These are phyloP conservation scores for Macadamia integrifolia DNA, from an alignment of 164 flowering plant genomes.

Conservation along the genomic window DNA sequence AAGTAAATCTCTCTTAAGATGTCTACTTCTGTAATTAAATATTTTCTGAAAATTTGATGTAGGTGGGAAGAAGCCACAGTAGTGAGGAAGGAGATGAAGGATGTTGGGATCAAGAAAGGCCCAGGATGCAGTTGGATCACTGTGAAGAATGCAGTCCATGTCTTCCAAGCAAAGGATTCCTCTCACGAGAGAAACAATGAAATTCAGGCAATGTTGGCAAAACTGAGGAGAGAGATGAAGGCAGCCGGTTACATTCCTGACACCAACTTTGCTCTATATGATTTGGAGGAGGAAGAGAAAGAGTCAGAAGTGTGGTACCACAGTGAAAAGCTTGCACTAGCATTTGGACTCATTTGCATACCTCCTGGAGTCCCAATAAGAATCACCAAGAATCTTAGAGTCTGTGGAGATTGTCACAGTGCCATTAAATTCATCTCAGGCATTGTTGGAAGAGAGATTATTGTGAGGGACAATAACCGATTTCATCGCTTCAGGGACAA, in stretches of 20 bases:
- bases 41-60: slow-evolving; percentile 10
- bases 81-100: slow-evolving; percentile 70
- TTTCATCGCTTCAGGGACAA: slow-evolving; percentile 59
- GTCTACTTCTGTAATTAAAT: background rate
- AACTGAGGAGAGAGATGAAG: slow-evolving; percentile 48
- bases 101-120: slow-evolving; percentile 65
- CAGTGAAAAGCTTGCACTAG: slow-evolving; percentile 82
- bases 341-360: slow-evolving; percentile 58
- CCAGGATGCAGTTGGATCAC: slow-evolving; percentile 75
- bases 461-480: slow-evolving; percentile 66
- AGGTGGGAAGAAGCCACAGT: slow-evolving; percentile 80
- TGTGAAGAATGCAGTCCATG: slow-evolving; percentile 49
- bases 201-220: slow-evolving; percentile 50
- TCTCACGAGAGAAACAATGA: slow-evolving; percentile 51
- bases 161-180: slow-evolving; percentile 72
- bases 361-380: slow-evolving; percentile 66
- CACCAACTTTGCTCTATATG: slow-evolving; percentile 55
- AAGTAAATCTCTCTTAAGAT: background rate
- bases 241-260: slow-evolving; percentile 64
- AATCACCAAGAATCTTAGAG: slow-evolving; percentile 74
- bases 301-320: slow-evolving; percentile 60
- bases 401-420: slow-evolving; percentile 78
- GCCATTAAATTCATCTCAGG: slow-evolving; percentile 65
- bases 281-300: slow-evolving; percentile 81
- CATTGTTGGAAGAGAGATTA: slow-evolving; percentile 55